Conservation (phyloP, 78 protist genomes). For the Creolimax fragrantissima region DNA sequence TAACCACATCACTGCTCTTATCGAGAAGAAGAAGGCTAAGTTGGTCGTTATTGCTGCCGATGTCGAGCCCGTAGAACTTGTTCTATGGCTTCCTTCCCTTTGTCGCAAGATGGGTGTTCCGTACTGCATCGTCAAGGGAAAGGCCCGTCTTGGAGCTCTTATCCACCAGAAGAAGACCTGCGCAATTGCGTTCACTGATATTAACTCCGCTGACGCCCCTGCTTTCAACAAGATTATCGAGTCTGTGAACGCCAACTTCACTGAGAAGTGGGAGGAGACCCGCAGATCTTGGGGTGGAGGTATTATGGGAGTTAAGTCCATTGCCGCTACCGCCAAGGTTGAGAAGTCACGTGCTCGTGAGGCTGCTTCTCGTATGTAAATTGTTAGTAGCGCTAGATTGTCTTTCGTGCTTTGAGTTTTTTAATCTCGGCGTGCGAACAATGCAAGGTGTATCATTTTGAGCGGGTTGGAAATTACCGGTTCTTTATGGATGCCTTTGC, state of each 20-base stretch:
- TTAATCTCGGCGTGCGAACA: background rate
- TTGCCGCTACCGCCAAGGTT: conserved; percentile 11
- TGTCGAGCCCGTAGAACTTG: conserved; percentile 98
- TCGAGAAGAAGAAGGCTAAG: conserved; percentile 94
- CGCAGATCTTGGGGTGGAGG: conserved; percentile 28
- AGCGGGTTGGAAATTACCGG: background rate
- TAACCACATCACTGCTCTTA: conserved; percentile 84
- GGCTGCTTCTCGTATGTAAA: background rate
- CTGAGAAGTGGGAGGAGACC: conserved; percentile 34
- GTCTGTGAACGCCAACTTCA: conserved; percentile 37
- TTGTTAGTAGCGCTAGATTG: too few relatives aligned
- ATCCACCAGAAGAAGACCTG: conserved; percentile 89
- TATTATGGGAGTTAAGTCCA: conserved; percentile 27
- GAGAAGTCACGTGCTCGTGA: conserved; percentile 29
- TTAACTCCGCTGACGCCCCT: conserved; percentile 49
- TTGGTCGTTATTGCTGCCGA: conserved; percentile 98
- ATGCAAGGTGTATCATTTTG: background rate
- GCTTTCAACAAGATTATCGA: conserved; percentile 46
- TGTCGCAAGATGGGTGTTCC: conserved; percentile 95
- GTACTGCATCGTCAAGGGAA: conserved; percentile 92
- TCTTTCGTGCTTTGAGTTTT: background rate
- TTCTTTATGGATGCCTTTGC: background rate
- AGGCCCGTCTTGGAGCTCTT: conserved; percentile 88
- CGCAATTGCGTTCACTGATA: conserved; percentile 75
- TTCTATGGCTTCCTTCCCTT: conserved; percentile 94